These are phyloP conservation scores for Mollisiaceae sp. DNA, from an alignment of 2,329 filamentous ascomycete species.

Conservation along the genomic window DNA sequence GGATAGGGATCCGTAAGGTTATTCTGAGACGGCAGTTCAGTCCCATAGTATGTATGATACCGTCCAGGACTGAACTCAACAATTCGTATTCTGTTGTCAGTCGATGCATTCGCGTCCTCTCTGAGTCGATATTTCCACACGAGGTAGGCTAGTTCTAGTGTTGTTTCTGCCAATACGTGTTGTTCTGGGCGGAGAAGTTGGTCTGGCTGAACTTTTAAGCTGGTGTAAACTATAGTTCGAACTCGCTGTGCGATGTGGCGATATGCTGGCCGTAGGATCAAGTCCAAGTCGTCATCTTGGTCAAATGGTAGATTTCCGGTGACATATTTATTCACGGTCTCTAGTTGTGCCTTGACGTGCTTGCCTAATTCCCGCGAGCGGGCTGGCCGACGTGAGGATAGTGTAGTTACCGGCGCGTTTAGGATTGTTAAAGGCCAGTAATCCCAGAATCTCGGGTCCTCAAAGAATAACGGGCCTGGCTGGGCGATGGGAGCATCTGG, in stretches of 20 bases:
- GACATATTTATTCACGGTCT: neutral
- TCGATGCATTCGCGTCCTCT: neutral
- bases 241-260: neutral
- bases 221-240: neutral
- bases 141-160: neutral
- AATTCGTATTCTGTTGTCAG: neutral
- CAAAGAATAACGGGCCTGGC: neutral
- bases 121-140: neutral
- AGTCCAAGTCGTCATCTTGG: neutral
- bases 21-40: neutral
- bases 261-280: neutral
- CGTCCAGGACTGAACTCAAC: neutral
- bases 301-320: neutral
- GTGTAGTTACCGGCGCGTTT: neutral
- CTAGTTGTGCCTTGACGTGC: neutral
- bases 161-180: neutral
- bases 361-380: neutral
- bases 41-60: neutral
- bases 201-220: neutral
- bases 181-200: neutral
- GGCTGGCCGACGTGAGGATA: neutral
- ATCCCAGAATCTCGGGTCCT: neutral
- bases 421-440: neutral
- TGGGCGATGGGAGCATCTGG: neutral
- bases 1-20: neutral